Percentiles rank a stretch among this genome's conserved stretches.
phyloP scores from a whole-genome alignment of 106 monocot genomes.

The Platanthera guangdongensis region DNA sequence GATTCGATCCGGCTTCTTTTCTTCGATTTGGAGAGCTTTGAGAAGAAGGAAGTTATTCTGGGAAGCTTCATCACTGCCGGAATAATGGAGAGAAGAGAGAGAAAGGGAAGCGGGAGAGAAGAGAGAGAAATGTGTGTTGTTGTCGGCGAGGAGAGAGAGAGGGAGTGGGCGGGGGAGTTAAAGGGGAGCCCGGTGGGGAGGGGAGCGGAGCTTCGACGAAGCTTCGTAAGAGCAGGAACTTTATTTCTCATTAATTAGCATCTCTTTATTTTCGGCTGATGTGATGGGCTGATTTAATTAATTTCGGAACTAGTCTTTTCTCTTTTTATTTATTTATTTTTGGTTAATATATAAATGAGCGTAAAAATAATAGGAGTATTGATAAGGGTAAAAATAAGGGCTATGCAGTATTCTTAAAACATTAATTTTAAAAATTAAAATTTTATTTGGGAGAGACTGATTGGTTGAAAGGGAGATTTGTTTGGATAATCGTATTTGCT shows the following conservation, averaged over 20 bases:
- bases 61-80: slow-evolving; percentile 13
- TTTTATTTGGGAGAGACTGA: no score
- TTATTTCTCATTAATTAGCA: not conserved
- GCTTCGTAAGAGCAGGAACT: slow-evolving; percentile 3
- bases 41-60: not conserved
- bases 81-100: no score
- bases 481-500: no score
- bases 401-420: no score
- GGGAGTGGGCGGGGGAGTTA: not conserved
- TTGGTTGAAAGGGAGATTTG: no score
- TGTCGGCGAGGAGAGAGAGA: not conserved
- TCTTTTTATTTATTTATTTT: no score
- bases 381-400: no score
- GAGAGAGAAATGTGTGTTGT: not conserved
- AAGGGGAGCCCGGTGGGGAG: not conserved
- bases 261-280: not conserved
- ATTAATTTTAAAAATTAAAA: no score
- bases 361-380: no score
- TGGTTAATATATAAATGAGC: no score
- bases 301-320: not conserved
- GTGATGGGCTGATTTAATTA: not conserved
- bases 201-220: slow-evolving; percentile 18
- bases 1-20: not conserved
- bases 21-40: slow-evolving; percentile 20
- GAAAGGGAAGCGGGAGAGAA: not conserved